Base-by-base conservation (phyloP, 768 basidiomycete species). In the Trametes cingulata region DNA sequence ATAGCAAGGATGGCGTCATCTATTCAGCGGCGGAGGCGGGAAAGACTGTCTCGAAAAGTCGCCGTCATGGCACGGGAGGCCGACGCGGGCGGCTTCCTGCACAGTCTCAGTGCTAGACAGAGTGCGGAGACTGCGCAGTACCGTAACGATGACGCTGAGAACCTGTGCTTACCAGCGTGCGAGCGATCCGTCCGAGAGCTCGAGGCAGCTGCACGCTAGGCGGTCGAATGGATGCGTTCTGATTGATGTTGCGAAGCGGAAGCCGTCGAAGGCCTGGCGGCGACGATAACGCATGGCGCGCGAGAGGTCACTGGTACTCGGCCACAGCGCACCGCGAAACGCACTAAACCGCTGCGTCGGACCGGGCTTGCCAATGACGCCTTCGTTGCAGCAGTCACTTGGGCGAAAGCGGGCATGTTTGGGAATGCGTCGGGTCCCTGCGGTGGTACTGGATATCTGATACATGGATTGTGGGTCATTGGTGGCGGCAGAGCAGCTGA, bases 401-500 rank as follows among this genome's bases (percentile, higher is more conserved):
- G 43, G n/a, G 36, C 55, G 45, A 48, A 45, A 6, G 55, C 22
- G 35, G 35, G 19, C 37, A 37, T n/a, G 43, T 24, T 35, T 47
- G 54, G 33, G 43, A 56, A 25, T 7, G 3, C n/a, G 29, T 33
- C 42, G 24, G 25, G 45, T 20, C n/a, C 15, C 19, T 37, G 43
- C 36, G 33, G 58, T 33, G 51, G 43, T 48, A 37, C 35, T 36
- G 57, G 22, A 37, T n/a, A 52, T 46, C 58, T 52, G 58, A 48
- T 53, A 53, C 45, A 40, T 48, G 22, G 35, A 9, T 19, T 27
- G 6, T 12, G 24, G 33, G 12, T 22, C n/a, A 37, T 36, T 22
- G 25, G 33, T 29, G 48, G 37, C 39, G 24, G 13, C 17, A 0
- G 39, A 46, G 15, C 41, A 41, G 17, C 24, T 39, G 35, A 43